phyloP scores from a whole-genome alignment of 257 asterid genomes.

The Buddleja alternifolia region DNA sequence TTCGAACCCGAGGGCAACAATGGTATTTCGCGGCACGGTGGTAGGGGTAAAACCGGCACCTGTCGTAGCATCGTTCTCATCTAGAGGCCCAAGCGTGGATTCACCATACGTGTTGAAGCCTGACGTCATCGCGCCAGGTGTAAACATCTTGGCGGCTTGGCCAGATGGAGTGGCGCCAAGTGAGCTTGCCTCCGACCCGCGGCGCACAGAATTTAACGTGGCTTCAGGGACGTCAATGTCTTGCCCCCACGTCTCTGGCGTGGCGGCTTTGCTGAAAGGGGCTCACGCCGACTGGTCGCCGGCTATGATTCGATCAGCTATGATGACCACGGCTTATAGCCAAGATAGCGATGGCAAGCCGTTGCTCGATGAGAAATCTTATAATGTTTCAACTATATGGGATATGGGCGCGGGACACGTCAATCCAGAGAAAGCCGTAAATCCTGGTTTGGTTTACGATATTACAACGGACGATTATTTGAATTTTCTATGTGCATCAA shows the following conservation, averaged over 20 bases:
- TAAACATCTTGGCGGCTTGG: conserved; percentile 91
- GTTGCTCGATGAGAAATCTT: conserved; percentile 61
- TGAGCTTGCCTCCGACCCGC: conserved; percentile 53
- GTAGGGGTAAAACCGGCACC: conserved; percentile 81
- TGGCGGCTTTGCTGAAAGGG: conserved; percentile 79
- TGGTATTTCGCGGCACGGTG: conserved; percentile 66
- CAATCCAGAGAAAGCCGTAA: conserved; percentile 66
- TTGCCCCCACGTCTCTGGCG: conserved; percentile 88
- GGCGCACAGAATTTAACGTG: conserved; percentile 68
- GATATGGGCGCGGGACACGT: conserved; percentile 88
- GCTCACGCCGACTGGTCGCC: conserved; percentile 96
- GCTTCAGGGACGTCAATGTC: conserved; percentile 93
- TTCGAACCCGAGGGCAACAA: conserved; percentile 57
- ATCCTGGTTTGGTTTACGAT: conserved; percentile 86
- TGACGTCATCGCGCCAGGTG: conserved; percentile 89
- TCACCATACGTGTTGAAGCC: conserved; percentile 64
- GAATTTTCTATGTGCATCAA: conserved; percentile 70
- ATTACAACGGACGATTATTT: conserved; percentile 49
- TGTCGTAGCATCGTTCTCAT: conserved; percentile 81
- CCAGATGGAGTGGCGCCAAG: conserved; percentile 66
- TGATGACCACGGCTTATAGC: conserved; percentile 83
- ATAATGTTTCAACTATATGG: conserved; percentile 51
- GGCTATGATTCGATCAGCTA: conserved; percentile 86
- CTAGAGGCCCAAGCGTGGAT: conserved; percentile 74
- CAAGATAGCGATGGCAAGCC: conserved; percentile 50